These are phyloP conservation scores for Penicillium cinerascens DNA, from an alignment of 495 filamentous ascomycete species.

Conservation along the genomic window DNA sequence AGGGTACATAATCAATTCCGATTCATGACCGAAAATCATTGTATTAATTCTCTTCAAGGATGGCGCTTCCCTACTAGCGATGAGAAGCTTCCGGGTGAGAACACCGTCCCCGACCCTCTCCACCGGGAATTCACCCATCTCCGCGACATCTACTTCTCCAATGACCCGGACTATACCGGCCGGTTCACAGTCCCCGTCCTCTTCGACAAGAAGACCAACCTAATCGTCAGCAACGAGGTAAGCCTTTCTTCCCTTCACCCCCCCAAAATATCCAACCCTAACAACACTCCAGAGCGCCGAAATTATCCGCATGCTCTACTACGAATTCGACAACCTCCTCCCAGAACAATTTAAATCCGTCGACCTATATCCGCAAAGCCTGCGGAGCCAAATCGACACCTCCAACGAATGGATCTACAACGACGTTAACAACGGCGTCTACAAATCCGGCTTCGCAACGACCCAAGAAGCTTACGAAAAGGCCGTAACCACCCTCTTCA, in stretches of 20 bases:
- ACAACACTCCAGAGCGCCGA: conserved; percentile 40
- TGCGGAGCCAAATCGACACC: conserved; percentile 64
- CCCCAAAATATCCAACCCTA: neutral
- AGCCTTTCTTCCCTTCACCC: neutral
- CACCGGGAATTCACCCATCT: conserved; percentile 54
- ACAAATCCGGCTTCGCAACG: conserved; percentile 70
- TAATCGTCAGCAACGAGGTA: conserved; percentile 57
- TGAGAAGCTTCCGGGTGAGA: conserved; percentile 60
- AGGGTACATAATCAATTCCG: conserved; percentile 38
- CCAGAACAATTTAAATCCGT: conserved; percentile 52
- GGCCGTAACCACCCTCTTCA: conserved; percentile 64
- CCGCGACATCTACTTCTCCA: conserved; percentile 58
- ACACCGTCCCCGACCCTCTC: conserved; percentile 49
- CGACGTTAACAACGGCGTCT: conserved; percentile 84
- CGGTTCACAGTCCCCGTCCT: conserved; percentile 62
- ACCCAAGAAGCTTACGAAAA: conserved; percentile 76
- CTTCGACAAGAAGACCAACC: conserved; percentile 58
- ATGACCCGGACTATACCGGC: conserved; percentile 56
- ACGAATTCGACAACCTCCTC: conserved; percentile 70
- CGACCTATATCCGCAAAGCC: conserved; percentile 59
- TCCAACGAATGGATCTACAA: conserved; percentile 82
- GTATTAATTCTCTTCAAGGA: conserved; percentile 38
- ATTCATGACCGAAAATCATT: neutral
- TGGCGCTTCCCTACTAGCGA: conserved; percentile 74
- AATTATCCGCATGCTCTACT: conserved; percentile 69